Conservation (phyloP, 139 green algal species). For the Chlamydomonas sphaeroides region DNA sequence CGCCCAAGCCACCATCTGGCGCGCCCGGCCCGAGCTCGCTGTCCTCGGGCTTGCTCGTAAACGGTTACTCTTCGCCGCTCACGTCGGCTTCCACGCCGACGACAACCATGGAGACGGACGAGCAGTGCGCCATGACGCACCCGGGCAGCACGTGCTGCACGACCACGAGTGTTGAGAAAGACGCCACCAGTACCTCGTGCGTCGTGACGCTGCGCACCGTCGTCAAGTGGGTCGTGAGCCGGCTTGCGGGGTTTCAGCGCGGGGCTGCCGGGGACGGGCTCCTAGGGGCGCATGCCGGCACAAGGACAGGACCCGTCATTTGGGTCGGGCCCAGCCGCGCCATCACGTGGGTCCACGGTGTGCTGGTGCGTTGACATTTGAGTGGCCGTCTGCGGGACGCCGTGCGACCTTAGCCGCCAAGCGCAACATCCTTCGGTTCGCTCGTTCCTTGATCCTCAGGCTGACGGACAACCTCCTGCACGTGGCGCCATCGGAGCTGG, state of each 20-base stretch:
- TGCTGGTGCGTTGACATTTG: background rate
- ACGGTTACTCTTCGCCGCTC: too few relatives aligned
- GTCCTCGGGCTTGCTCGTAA: too few relatives aligned
- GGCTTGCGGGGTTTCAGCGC: too few relatives aligned
- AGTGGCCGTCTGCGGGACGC: background rate
- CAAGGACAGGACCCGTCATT: background rate
- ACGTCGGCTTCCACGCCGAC: background rate
- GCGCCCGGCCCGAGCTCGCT: too few relatives aligned
- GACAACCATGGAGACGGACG: background rate
- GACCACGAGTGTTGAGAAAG: slow-evolving; percentile 32
- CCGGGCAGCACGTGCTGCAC: slow-evolving; percentile 52
- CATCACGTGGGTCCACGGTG: too few relatives aligned
- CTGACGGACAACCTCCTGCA: slow-evolving; percentile 8
- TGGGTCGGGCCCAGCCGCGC: too few relatives aligned
- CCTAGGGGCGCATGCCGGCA: background rate
- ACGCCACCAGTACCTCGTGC: slow-evolving; percentile 17
- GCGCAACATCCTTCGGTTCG: background rate
- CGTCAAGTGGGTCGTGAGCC: slow-evolving; percentile 14
- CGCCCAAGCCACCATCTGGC: too few relatives aligned
- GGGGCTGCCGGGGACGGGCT: background rate
- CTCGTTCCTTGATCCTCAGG: background rate
- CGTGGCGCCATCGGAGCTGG: slow-evolving; percentile 31
- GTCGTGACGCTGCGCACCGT: slow-evolving; percentile 47
- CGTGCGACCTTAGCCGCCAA: background rate
- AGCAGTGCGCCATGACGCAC: slow-evolving; percentile 10